Conservation (phyloP, 768 basidiomycete genomes). For the Fibroporia radiculosa region DNA sequence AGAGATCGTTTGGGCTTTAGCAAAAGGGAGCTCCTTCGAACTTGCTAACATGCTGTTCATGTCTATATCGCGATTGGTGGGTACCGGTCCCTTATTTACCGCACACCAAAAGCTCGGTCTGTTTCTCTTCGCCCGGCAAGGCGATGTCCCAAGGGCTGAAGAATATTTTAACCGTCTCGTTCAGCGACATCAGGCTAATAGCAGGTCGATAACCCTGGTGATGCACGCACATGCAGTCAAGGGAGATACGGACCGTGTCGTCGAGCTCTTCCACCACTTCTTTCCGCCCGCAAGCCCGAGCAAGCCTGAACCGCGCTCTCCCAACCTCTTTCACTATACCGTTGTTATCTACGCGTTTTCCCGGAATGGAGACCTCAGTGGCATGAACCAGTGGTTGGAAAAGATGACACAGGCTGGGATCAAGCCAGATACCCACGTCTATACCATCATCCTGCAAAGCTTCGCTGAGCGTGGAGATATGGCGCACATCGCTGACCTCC, state of each 20-base stretch:
- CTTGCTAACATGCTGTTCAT: constrained; percentile 39
- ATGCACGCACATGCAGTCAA: constrained; percentile 49
- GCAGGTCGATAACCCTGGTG: constrained; percentile 33
- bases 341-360: constrained; percentile 50
- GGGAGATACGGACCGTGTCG: constrained; percentile 33
- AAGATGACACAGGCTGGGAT: constrained; percentile 41
- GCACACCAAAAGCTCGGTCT: constrained; percentile 39
- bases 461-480: constrained; percentile 50
- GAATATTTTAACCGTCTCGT: constrained; percentile 33
- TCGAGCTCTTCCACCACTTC: constrained; percentile 44
- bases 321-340: constrained; percentile 45
- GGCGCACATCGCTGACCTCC: constrained; percentile 37
- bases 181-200: constrained; percentile 19
- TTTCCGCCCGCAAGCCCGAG: constrained; percentile 27
- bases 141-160: constrained; percentile 37
- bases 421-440: constrained; percentile 48
- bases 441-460: constrained; percentile 50
- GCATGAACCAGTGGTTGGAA: constrained; percentile 47
- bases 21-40: constrained; percentile 28
- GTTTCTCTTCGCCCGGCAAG: constrained; percentile 44
- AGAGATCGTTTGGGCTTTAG: constrained; percentile 35
- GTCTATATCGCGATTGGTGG: constrained; percentile 16
- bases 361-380: constrained; percentile 35
- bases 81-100: neutral
- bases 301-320: constrained; percentile 22